phyloP scores from a whole-genome alignment of 805 yeast genomes.

The Wickerhamiella allomyrinae region DNA sequence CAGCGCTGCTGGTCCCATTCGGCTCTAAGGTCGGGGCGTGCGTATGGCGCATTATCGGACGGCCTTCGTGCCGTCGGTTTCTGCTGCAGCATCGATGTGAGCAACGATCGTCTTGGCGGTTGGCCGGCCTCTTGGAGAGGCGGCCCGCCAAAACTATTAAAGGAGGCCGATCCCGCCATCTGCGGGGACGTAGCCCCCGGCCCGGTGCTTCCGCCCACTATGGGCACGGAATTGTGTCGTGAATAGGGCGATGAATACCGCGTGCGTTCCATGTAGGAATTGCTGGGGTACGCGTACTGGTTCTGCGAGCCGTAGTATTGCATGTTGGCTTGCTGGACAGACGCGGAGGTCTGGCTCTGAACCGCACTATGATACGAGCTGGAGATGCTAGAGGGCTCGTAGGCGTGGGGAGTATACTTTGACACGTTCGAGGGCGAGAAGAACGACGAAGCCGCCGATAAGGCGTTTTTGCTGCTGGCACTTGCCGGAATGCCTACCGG shows the following conservation, averaged over 20 bases:
- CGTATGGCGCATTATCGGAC: slow-evolving; percentile 29
- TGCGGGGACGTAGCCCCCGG: too few relatives aligned
- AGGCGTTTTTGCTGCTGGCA: slow-evolving; percentile 1
- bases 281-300: not conserved
- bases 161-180: too few relatives aligned
- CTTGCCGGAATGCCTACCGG: slow-evolving; percentile 3
- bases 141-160: too few relatives aligned
- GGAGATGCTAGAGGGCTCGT: slow-evolving; percentile 20
- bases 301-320: too few relatives aligned
- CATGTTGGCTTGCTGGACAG: too few relatives aligned
- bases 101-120: slow-evolving; percentile 19
- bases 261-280: slow-evolving; percentile 2
- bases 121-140: slow-evolving; percentile 10
- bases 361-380: slow-evolving; percentile 17
- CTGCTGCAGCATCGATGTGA: slow-evolving; percentile 22
- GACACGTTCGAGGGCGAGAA: slow-evolving; percentile 19
- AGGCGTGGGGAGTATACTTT: slow-evolving; percentile 17
- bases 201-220: not conserved
- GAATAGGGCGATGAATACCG: not conserved
- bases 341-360: too few relatives aligned
- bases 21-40: slow-evolving; percentile 9
- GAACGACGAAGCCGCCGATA: slow-evolving; percentile 17
- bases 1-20: not conserved
- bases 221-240: not conserved
- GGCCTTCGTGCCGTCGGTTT: slow-evolving; percentile 5